Evolutionary conservation across 768 basidiomycete species (phyloP), one percentile per base, ranked within the genome.

Genomic region (Pleurotus eryngii): DNA sequence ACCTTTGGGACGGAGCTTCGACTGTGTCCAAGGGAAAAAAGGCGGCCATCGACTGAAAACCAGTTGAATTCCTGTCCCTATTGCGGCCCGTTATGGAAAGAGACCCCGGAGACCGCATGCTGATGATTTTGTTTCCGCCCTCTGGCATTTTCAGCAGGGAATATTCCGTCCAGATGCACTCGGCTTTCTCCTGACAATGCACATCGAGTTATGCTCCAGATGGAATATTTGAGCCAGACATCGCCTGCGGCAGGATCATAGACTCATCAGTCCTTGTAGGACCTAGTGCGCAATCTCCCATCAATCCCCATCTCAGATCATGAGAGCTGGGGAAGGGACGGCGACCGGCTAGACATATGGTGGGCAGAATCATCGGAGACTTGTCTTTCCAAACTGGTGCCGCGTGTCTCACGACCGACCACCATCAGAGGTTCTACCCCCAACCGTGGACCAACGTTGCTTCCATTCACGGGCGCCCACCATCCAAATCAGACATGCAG

Each of bases 21-120:
- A 59, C 43, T 45, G 56, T 45, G 35, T 50, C 49, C 51, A 54
- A 57, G 56, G 55, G 37, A 57, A 40, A 35, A 43, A 61, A 47
- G 55, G 63, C 61, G 65, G 51, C 51, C 51, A 54, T 54, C 27
- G 46, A 20, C 46, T 48, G 46, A 48, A 48, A 48, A 48, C 46
- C 51, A 40, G 37, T 39, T 42, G 22, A 54, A 54, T 54, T 54
- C 27, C 49, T n/a, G 24, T 30, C 49, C 51, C 51, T 54, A 39
- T 42, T 54, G 24, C 51, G 51, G 51, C 55, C 62, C 49, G 38
- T 43, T 37, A 48, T 43, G 40, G 51, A 12, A 22, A 17, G 17
- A 26, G 18, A 40, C 51, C 51, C 51, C 55, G 42, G 22, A 14
- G 26, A 46, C 47, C 48, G 17, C 45, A 15, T 38, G 24, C 48